Evolutionary conservation across 2,329 filamentous ascomycete genomes (phyloP), one percentile per base, ranked within the genome.

Genomic region (Chaetothyriales sp.): DNA sequence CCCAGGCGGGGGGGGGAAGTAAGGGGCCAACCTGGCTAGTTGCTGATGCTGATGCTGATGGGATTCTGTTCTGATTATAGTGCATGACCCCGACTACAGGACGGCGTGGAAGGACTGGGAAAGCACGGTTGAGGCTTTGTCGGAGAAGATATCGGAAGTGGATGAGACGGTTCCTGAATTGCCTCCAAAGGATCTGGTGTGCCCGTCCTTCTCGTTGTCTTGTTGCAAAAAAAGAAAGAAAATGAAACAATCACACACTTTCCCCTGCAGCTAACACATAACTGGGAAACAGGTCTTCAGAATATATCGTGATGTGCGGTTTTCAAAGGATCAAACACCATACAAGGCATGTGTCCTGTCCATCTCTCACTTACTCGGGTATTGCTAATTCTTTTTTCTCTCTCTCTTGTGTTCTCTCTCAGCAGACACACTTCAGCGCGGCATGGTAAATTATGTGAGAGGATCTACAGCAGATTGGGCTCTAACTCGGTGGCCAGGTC

Each of bases 121-220:
- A 46, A 77, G 79, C 1, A 95, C 89, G 61, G 78, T 92, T 36
- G 82, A 85, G 58, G 72, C 72, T 8, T 71, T 92, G 42, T 85
- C 83, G 1, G 73, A 82, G 53, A 82, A 79, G 54, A 74, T 95
- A 49, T 76, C 77, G 18, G 79, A 82, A 52, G 73, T 76, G 42
- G 89, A 95, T 63, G 79, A 83, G 50, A 93, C 87, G 1, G 79
- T 95, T 43, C 89, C 89, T 0, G 87, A 95, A 60, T 70, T 95
- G 19, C 89, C 89, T 1, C 72, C 83, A 49, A 92, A 93, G 65
- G 88, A 95, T 63, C 72, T 94, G 59, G 80, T 80, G 59, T 63
- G 73, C 18, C 42, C 47, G 22, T 47, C 12, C 39, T 18, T 18
- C 12, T 28, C n/a, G n/a, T n/a, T n/a, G n/a, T n/a, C n/a, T n/a